Base-by-base conservation (phyloP, 2,329 filamentous ascomycete genomes). In the Fusarium subtropicale region DNA sequence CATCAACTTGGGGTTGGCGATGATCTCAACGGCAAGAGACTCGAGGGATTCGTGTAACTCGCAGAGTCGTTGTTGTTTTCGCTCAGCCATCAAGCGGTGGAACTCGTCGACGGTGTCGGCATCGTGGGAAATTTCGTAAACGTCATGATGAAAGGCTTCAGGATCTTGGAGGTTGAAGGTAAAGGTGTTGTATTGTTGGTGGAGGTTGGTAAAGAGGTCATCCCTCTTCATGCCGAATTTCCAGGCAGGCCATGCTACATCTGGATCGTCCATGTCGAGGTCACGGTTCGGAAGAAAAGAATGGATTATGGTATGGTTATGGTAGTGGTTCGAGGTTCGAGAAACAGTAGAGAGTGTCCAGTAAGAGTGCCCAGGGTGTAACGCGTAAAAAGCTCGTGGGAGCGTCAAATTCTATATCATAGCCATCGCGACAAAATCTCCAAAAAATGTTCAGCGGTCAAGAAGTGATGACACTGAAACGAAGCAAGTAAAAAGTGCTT, bases 161-260 rank as follows among this genome's bases (percentile, higher is more conserved):
- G 85, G 84, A 77, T 89, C 87, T 73, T 88, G 86, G 31, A 89
- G 83, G 46, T 83, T 80, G 53, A 84, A 84, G 52, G 84, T 79
- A 56, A 88, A 79, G 48, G 87, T 88, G 78, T 89, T 89, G 79
- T 88, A 89, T 75, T 85, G 83, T 68, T 87, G 84, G 72, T 88
- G 85, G 15, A 89, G 83, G 54, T 83, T 86, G 55, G 84, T 85
- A 75, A 84, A 84, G 77, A 88, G 84, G 73, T 88, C 86, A 59
- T 84, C 83, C 75, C 83, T 83, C 81, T 86, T 87, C 83, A 88
- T 83, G 74, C 86, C 86, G 80, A 88, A 89, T 77, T 88, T 88
- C 86, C 87, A 89, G 72, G 84, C 83, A 44, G 87, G 87, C 87
- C 87, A 89, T 71, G 82, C 80, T 75, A 78, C 81, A 69, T 77